phyloP scores from a whole-genome alignment of 371 early-diverging fungal species.

The Vairimorpha apis region DNA sequence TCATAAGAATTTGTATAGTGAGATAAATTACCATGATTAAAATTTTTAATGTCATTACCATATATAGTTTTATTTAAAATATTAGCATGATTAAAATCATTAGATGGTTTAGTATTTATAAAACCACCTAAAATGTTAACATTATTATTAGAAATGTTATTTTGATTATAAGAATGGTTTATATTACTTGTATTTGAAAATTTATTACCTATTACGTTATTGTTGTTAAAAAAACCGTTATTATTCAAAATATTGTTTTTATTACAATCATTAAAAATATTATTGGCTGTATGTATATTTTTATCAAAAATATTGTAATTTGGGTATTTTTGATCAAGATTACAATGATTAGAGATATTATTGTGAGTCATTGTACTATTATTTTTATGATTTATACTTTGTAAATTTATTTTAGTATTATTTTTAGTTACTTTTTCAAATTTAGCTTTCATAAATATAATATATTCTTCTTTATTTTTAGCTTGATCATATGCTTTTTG shows the following conservation, averaged over 20 bases:
- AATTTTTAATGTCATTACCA: no score
- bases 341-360: background rate
- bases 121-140: no score
- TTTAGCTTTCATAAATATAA: conserved; percentile 49
- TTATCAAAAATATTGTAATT: background rate
- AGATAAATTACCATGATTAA: no score
- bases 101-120: no score
- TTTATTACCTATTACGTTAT: no score
- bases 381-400: background rate
- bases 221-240: no score
- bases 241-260: background rate
- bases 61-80: no score
- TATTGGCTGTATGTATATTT: background rate
- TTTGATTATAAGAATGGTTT: no score
- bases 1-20: no score
- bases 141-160: no score
- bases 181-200: no score
- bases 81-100: no score
- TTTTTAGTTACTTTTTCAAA: conserved; percentile 38
- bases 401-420: background rate
- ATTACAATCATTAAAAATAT: background rate
- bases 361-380: background rate
- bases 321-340: background rate
- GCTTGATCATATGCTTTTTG: conserved; percentile 52
- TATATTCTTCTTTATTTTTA: conserved; percentile 55